Percentiles rank a stretch among this genome's conserved stretches.
Evolutionary conservation across 192 early-diverging fungal genomes (phyloP).

Genomic region (Backusella liffmaniae): DNA sequence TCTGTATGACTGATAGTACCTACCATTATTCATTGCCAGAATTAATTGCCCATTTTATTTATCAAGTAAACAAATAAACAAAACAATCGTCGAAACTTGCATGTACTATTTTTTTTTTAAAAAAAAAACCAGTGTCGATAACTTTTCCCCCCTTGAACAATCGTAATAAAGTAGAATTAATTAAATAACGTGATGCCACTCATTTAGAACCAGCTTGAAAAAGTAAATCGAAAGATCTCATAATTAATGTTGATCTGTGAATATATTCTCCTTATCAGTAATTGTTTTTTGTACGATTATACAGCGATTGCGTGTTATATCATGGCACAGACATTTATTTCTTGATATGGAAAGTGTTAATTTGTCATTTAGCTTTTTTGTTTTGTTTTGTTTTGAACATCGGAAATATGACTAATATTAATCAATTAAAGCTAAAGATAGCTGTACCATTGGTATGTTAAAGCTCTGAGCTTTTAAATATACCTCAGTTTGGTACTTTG

Average conservation of each 20-base stretch:
- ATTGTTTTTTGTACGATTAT: background rate
- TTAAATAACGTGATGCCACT: background rate
- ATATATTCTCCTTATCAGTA: background rate
- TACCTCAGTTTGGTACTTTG: background rate
- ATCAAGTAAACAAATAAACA: too few species aligned
- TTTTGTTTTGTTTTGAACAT: background rate
- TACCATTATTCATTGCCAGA: background rate
- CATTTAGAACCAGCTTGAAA: background rate
- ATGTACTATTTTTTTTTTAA: background rate
- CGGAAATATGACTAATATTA: background rate
- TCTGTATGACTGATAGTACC: background rate
- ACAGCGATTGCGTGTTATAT: background rate
- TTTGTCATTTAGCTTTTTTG: background rate
- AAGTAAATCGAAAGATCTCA: background rate
- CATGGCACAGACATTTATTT: background rate
- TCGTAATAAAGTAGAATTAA: background rate
- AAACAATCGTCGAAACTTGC: background rate
- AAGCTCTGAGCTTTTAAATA: background rate
- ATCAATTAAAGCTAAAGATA: background rate
- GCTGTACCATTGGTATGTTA: background rate
- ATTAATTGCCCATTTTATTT: too few species aligned
- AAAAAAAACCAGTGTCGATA: background rate
- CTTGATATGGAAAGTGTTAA: background rate
- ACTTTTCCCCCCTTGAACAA: background rate
- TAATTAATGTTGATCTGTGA: background rate